Conservation (phyloP, 768 basidiomycete genomes). For the Daedaleopsis nitida region DNA sequence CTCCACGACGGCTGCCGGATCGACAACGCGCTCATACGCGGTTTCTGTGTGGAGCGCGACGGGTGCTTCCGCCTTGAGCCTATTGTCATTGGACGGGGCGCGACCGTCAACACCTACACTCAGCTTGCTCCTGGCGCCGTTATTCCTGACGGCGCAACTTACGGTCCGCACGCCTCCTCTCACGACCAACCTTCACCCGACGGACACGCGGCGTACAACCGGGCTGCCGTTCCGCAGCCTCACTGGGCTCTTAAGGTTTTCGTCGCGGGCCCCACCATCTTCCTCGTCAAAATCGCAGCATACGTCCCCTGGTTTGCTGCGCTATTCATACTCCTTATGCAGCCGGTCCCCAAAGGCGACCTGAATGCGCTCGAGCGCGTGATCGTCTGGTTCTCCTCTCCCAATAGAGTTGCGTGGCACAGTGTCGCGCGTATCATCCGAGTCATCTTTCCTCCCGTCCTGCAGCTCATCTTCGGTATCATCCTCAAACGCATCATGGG, state of each 20-base stretch:
- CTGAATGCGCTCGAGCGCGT: slow-evolving; percentile 43
- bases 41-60: slow-evolving; percentile 49
- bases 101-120: slow-evolving; percentile 46
- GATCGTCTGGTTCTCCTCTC: slow-evolving; percentile 48
- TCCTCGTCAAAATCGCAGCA: slow-evolving; percentile 36
- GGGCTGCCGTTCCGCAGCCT: slow-evolving; percentile 38
- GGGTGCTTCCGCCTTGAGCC: slow-evolving; percentile 44
- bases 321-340: slow-evolving; percentile 41
- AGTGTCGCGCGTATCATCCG: slow-evolving; percentile 42
- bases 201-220: slow-evolving; percentile 42
- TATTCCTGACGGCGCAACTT: slow-evolving; percentile 41
- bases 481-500: slow-evolving; percentile 45
- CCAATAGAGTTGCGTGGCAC: slow-evolving; percentile 44
- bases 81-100: slow-evolving; percentile 41
- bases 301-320: slow-evolving; percentile 47
- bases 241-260: slow-evolving; percentile 35
- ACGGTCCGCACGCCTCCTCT: slow-evolving; percentile 49
- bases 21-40: slow-evolving; percentile 43
- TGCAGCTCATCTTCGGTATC: slow-evolving; percentile 43
- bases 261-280: slow-evolving; percentile 43
- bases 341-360: slow-evolving; percentile 23
- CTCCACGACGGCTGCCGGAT: slow-evolving; percentile 46
- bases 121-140: slow-evolving; percentile 43
- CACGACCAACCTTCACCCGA: slow-evolving; percentile 41
- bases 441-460: slow-evolving; percentile 38